Conservation (phyloP, 2,329 filamentous ascomycete species). For the Dichotomopilus funicola region DNA sequence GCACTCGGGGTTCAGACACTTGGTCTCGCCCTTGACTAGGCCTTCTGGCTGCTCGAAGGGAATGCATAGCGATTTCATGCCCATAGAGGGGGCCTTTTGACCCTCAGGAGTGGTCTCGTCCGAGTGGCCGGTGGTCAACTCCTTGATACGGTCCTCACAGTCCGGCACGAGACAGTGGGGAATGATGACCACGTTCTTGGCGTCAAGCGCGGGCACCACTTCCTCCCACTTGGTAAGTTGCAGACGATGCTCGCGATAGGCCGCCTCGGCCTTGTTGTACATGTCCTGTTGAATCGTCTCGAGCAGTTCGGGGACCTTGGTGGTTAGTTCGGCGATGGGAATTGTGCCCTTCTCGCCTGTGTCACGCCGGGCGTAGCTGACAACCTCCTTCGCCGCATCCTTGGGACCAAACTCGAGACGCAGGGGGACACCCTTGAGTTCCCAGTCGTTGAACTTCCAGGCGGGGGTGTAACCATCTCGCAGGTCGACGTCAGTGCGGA, state of each 20-base stretch:
- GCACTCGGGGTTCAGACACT: conserved; percentile 89
- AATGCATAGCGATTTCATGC: conserved; percentile 68
- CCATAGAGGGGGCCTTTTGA: conserved; percentile 52
- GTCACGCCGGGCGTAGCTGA: conserved; percentile 83
- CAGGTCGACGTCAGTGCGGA: conserved; percentile 75
- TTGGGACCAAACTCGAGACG: conserved; percentile 94
- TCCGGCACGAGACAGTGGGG: conserved; percentile 75
- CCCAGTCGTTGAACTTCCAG: conserved; percentile 99
- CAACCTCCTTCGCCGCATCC: conserved; percentile 77
- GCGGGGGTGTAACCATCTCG: conserved; percentile 90
- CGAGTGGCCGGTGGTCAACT: conserved; percentile 30
- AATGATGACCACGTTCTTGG: conserved; percentile 88
- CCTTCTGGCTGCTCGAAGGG: conserved; percentile 75
- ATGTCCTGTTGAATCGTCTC: conserved; percentile 87
- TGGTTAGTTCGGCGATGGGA: conserved; percentile 64
- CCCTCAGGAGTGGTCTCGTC: conserved; percentile 41
- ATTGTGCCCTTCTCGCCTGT: conserved; percentile 77
- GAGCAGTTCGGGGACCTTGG: conserved; percentile 70
- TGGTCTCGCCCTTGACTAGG: conserved; percentile 71
- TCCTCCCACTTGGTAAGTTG: conserved; percentile 82
- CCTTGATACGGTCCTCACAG: conserved; percentile 55
- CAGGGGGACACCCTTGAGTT: conserved; percentile 89
- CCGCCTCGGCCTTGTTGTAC: conserved; percentile 65
- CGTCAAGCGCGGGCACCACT: conserved; percentile 82
- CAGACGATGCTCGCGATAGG: conserved; percentile 75